A percentile compares a stretch with the other conserved stretches of the same genome.
These are phyloP conservation scores for Lichtheimia corymbifera DNA, from an alignment of 371 early-diverging fungal species.

Conservation along the genomic window DNA sequence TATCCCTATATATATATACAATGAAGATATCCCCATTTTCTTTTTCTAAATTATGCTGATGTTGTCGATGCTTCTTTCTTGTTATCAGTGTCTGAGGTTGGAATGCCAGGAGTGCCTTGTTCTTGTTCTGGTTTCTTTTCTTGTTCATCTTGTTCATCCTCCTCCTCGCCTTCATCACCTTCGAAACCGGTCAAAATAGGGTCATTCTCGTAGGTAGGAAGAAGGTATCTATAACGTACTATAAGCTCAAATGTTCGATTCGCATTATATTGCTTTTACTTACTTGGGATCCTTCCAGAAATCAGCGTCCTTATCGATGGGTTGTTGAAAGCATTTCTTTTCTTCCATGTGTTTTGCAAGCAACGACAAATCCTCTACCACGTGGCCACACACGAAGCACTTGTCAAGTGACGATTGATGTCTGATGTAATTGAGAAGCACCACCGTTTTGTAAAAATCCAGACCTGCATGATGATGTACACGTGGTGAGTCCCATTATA, in stretches of 20 bases:
- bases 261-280: not conserved
- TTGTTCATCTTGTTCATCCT: conserved; percentile 1
- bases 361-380: conserved; percentile 48
- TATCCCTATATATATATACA: conserved; percentile 3
- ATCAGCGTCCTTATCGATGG: conserved; percentile 50
- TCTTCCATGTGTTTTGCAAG: conserved; percentile 59
- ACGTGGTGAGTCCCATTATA: conserved; percentile 2
- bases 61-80: not conserved
- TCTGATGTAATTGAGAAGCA: conserved; percentile 89
- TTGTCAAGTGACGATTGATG: conserved; percentile 60
- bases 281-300: conserved; percentile 82
- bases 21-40: not conserved
- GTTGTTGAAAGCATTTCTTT: conserved; percentile 46
- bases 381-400: conserved; percentile 73
- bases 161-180: conserved; percentile 44
- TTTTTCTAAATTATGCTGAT: not conserved
- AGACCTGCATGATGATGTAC: conserved; percentile 37
- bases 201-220: conserved; percentile 87
- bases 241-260: not conserved
- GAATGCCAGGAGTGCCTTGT: not conserved
- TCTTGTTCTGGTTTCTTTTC: conserved; percentile 4
- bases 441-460: conserved; percentile 84
- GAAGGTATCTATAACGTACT: conserved; percentile 46
- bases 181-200: conserved; percentile 82
- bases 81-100: not conserved